These are phyloP conservation scores for Pseudonectria buxi DNA, from an alignment of 2,329 filamentous ascomycete species.

Conservation along the genomic window DNA sequence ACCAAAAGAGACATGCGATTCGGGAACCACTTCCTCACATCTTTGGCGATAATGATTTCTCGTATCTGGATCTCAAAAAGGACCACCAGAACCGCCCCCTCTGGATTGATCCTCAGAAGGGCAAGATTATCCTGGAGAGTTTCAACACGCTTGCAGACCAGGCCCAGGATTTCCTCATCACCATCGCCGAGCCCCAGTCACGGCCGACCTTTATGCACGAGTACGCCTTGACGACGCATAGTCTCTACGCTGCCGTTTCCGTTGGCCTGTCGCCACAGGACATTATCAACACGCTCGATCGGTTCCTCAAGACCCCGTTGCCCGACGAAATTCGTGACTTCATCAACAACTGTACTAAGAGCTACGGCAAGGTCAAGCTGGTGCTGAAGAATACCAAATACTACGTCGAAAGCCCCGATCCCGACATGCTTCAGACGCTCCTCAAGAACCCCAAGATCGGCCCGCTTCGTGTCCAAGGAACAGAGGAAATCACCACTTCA, in stretches of 20 bases:
- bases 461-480: constrained; percentile 66
- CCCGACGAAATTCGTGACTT: constrained; percentile 75
- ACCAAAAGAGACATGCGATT: constrained; percentile 39
- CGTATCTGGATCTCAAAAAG: constrained; percentile 72
- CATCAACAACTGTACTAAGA: constrained; percentile 73
- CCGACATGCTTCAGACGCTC: constrained; percentile 77
- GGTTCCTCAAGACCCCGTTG: constrained; percentile 81
- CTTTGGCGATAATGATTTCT: constrained; percentile 61
- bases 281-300: constrained; percentile 82
- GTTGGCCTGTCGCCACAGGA: constrained; percentile 86
- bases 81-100: constrained; percentile 86
- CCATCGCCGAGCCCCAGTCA: constrained; percentile 88
- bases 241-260: constrained; percentile 89
- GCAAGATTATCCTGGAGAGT: constrained; percentile 86
- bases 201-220: constrained; percentile 89
- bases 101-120: constrained; percentile 86
- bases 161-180: constrained; percentile 91
- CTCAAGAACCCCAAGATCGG: constrained; percentile 79
- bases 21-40: constrained; percentile 41
- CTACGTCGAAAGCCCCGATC: constrained; percentile 87
- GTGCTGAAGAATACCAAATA: constrained; percentile 93
- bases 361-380: constrained; percentile 92
- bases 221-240: constrained; percentile 85
- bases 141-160: constrained; percentile 83
- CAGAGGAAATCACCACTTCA: constrained; percentile 67